phyloP scores from a whole-genome alignment of 345 rosid species.

The Populus ilicifolia region DNA sequence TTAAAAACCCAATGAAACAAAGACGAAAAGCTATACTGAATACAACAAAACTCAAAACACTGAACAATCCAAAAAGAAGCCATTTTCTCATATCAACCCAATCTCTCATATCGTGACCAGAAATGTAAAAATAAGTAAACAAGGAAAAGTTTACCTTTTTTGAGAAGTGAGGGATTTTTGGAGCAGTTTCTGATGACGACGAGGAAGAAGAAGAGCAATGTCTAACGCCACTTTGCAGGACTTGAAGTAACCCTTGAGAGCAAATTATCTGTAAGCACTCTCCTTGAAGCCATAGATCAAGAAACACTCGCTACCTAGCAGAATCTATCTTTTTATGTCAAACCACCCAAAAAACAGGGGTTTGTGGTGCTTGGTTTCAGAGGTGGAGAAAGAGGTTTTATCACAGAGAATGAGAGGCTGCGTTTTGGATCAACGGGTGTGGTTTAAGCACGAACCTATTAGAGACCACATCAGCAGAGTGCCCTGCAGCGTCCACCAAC shows the following conservation, averaged over 20 bases:
- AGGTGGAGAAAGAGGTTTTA: neutral
- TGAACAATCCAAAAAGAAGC: neutral
- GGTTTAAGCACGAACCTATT: neutral
- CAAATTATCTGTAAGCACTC: slow-evolving; percentile 38
- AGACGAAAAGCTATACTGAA: neutral
- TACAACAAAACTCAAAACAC: neutral
- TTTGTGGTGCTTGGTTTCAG: neutral
- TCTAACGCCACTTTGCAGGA: slow-evolving; percentile 39
- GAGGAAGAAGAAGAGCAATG: slow-evolving; percentile 50
- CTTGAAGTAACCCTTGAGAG: slow-evolving; percentile 32
- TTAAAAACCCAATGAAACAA: neutral
- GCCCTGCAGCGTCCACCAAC: no score
- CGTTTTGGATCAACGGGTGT: neutral
- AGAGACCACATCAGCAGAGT: no score
- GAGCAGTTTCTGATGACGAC: slow-evolving; percentile 20
- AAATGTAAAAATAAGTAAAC: neutral
- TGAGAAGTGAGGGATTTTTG: slow-evolving; percentile 76
- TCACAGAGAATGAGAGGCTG: neutral
- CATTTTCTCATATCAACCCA: neutral
- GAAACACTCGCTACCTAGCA: neutral
- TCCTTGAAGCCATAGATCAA: slow-evolving; percentile 48
- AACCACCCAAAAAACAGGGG: neutral
- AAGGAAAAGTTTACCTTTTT: slow-evolving; percentile 44
- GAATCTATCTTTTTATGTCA: neutral
- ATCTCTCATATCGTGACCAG: neutral